These are phyloP conservation scores for Excoecaria cochinchinensis DNA, from an alignment of 345 rosid species.

Conservation along the genomic window DNA sequence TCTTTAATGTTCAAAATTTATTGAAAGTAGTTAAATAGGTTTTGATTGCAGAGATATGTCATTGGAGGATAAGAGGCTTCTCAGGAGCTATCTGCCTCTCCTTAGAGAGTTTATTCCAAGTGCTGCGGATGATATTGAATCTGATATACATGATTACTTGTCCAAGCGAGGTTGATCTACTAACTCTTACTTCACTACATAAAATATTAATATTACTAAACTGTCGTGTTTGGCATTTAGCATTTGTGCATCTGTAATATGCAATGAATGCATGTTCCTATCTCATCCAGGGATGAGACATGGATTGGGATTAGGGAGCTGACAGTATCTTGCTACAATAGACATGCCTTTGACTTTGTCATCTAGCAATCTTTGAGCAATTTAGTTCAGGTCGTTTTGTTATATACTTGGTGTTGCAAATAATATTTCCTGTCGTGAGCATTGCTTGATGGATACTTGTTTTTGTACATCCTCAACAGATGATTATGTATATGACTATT, in stretches of 20 bases:
- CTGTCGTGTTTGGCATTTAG: background rate
- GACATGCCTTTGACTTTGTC: background rate
- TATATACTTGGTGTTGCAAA: too few species aligned
- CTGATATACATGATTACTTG: constrained; percentile 38
- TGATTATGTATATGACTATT: constrained; percentile 77
- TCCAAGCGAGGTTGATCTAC: constrained; percentile 29
- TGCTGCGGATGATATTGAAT: constrained; percentile 80
- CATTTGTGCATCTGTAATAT: background rate
- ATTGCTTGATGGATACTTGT: constrained; percentile 4
- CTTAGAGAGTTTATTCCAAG: constrained; percentile 68
- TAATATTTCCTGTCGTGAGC: too few species aligned
- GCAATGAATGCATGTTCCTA: background rate
- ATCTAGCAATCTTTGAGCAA: background rate
- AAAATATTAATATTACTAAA: background rate
- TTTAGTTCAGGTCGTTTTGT: background rate
- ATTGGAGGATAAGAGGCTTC: constrained; percentile 62
- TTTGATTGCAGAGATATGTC: constrained; percentile 47
- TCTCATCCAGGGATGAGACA: background rate
- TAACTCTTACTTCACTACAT: constrained; percentile 4
- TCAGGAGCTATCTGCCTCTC: constrained; percentile 72
- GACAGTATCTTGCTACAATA: background rate
- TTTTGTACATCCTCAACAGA: constrained; percentile 26
- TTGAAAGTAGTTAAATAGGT: constrained; percentile 5
- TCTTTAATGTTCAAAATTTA: constrained; percentile 4
- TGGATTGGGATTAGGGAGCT: background rate